Conservation (phyloP, 371 early-diverging fungal species). For the Mucor circinelloides region DNA sequence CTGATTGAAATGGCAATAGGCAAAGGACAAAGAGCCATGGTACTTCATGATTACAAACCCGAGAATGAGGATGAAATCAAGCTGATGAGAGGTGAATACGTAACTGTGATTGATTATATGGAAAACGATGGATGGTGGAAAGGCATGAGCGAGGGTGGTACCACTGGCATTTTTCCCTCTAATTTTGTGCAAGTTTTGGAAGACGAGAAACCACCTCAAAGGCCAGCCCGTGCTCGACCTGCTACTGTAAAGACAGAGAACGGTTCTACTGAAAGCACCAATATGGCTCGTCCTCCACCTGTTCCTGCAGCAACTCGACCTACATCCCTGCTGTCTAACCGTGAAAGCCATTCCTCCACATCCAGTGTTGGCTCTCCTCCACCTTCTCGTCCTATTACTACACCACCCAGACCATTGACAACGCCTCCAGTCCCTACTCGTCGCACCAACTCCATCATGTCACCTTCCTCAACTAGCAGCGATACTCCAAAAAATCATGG, state of each 20-base stretch:
- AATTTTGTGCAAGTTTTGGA: conserved; percentile 61
- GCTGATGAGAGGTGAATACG: conserved; percentile 51
- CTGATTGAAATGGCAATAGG: background rate
- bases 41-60: conserved; percentile 49
- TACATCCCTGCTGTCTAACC: conserved; percentile 35
- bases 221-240: conserved; percentile 41
- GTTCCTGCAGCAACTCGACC: conserved; percentile 53
- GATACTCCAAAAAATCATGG: background rate
- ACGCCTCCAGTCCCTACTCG: conserved; percentile 32
- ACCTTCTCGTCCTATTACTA: conserved; percentile 21
- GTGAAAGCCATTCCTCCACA: background rate
- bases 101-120: conserved; percentile 51
- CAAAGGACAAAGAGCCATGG: conserved; percentile 31
- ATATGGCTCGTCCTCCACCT: conserved; percentile 38
- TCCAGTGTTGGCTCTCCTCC: background rate
- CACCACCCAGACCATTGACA: conserved; percentile 38
- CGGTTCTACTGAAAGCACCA: background rate
- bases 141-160: conserved; percentile 57
- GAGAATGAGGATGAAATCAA: conserved; percentile 60
- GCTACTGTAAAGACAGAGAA: conserved; percentile 47
- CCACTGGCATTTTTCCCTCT: conserved; percentile 59
- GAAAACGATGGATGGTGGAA: conserved; percentile 67
- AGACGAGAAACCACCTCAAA: conserved; percentile 37
- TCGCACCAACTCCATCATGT: conserved; percentile 24
- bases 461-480: background rate